These are phyloP conservation scores for Crepidotus sp. DNA, from an alignment of 1,284 basidiomycete genomes.

Conservation along the genomic window DNA sequence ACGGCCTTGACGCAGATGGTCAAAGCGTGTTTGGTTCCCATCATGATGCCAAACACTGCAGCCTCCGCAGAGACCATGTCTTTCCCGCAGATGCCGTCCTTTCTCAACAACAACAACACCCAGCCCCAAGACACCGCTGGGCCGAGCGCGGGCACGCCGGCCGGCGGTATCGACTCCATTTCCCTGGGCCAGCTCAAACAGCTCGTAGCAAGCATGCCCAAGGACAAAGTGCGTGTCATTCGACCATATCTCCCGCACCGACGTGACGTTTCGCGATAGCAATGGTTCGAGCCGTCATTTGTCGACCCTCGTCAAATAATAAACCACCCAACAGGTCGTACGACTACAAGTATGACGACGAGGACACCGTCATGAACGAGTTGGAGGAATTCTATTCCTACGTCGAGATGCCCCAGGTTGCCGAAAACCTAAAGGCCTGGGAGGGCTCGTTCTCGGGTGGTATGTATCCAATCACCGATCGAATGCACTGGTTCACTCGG, in stretches of 20 bases:
- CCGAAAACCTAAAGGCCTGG: conserved; percentile 85
- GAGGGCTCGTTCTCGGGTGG: conserved; percentile 73
- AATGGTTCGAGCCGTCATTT: too few species aligned
- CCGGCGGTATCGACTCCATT: conserved; percentile 54
- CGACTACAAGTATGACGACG: conserved; percentile 90
- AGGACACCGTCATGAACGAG: conserved; percentile 91
- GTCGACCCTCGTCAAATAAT: too few species aligned
- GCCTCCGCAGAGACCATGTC: conserved; percentile 3
- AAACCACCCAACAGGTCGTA: too few species aligned
- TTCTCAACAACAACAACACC: conserved; percentile 8
- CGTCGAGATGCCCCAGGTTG: conserved; percentile 87
- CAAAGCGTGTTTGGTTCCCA: conserved; percentile 1
- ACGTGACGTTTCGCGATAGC: conserved; percentile 35
- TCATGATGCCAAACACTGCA: background rate
- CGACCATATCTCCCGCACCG: background rate
- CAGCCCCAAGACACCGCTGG: conserved; percentile 6
- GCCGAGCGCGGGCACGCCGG: conserved; percentile 3
- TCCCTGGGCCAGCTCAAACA: conserved; percentile 76
- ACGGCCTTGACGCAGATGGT: background rate
- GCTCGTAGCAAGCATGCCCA: conserved; percentile 61
- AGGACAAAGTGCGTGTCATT: conserved; percentile 54
- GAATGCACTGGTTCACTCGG: conserved; percentile 8
- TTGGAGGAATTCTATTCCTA: conserved; percentile 99
- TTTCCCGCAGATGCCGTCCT: conserved; percentile 11
- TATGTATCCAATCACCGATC: conserved; percentile 26